phyloP scores from a whole-genome alignment of 2,329 filamentous ascomycete genomes.

The Stachybotrys echinatus region DNA sequence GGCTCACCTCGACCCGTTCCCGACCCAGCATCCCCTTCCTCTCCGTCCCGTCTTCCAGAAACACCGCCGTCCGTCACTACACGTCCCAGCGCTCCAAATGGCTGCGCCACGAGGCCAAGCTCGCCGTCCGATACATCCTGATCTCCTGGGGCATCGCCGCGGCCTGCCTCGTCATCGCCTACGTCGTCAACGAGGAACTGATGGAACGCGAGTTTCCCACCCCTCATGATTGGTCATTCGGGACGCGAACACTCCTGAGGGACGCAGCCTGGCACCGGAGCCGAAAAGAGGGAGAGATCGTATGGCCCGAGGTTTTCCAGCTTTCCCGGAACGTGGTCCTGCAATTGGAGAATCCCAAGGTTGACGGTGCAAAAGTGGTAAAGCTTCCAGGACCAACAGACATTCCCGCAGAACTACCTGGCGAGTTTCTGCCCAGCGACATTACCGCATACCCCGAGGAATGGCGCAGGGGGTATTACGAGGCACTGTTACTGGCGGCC shows the following conservation, averaged over 20 bases:
- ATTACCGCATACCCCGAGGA: conserved; percentile 70
- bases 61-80: conserved; percentile 61
- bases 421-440: conserved; percentile 60
- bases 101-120: conserved; percentile 64
- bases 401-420: conserved; percentile 59
- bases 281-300: conserved; percentile 44
- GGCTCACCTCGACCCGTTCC: conserved; percentile 20
- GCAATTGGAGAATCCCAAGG: conserved; percentile 61
- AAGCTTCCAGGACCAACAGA: conserved; percentile 59
- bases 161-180: conserved; percentile 55
- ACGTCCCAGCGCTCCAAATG: conserved; percentile 73
- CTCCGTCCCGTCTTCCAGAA: conserved; percentile 40
- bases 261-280: conserved; percentile 56
- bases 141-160: conserved; percentile 59
- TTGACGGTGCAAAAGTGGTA: conserved; percentile 62
- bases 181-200: conserved; percentile 66
- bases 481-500: conserved; percentile 72
- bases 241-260: conserved; percentile 63
- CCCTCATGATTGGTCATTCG: conserved; percentile 73
- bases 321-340: conserved; percentile 55
- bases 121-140: conserved; percentile 63
- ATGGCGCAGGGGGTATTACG: conserved; percentile 83
- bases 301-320: conserved; percentile 65
- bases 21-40: conserved; percentile 42
- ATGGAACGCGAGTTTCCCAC: conserved; percentile 74